These are phyloP conservation scores for Oenanthe javanica DNA, from an alignment of 140 eudicot species.

Conservation along the genomic window DNA sequence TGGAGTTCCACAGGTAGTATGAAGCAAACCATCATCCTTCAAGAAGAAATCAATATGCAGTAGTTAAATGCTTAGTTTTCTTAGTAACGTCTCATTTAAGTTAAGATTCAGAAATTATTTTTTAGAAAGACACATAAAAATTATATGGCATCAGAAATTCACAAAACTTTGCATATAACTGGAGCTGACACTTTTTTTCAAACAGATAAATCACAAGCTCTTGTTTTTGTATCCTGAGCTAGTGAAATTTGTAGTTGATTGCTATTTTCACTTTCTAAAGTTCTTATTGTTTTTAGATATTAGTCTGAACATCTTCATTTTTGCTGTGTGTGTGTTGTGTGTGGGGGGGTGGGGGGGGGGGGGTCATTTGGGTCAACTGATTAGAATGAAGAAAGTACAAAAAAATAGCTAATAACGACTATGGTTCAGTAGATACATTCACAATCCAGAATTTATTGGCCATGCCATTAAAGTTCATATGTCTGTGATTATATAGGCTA, in stretches of 20 bases:
- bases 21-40: conserved; percentile 97
- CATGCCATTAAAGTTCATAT: not conserved
- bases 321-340: too few relatives aligned
- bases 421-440: not conserved
- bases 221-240: not conserved
- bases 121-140: not conserved
- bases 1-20: conserved; percentile 97
- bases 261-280: too few relatives aligned
- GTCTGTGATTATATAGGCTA: not conserved
- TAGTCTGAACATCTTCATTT: too few relatives aligned
- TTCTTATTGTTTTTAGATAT: too few relatives aligned
- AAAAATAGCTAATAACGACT: too few relatives aligned
- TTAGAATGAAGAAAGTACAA: too few relatives aligned
- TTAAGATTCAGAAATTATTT: not conserved
- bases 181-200: not conserved
- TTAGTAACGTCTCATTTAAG: not conserved
- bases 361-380: too few relatives aligned
- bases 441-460: not conserved
- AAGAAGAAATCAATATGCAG: conserved; percentile 1
- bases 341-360: too few relatives aligned
- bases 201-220: not conserved
- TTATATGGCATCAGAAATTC: not conserved
- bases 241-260: not conserved
- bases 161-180: not conserved
- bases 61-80: not conserved